A percentile compares a stretch with the other conserved stretches of the same genome.
Evolutionary conservation across 129 eudicot genomes (phyloP).

Genomic region (Centella asiatica): DNA sequence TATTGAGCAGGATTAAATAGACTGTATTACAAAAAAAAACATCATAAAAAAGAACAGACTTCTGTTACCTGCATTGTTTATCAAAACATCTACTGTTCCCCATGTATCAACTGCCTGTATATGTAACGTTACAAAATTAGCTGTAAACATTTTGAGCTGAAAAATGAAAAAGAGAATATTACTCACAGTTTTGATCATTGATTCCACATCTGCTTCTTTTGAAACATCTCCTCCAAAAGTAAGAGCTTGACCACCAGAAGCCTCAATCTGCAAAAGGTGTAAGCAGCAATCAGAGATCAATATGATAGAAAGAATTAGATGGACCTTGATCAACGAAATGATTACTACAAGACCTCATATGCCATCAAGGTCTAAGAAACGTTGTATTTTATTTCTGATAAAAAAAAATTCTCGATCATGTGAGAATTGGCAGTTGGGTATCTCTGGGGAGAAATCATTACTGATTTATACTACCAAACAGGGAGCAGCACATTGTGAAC

Average conservation of each 20-base stretch:
- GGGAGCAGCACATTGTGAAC: neutral
- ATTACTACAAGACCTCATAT: no score
- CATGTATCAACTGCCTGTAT: conserved; percentile 64
- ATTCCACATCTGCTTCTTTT: conserved; percentile 52
- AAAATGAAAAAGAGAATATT: neutral
- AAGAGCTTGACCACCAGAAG: conserved; percentile 50
- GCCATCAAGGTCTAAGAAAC: no score
- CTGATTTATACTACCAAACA: neutral
- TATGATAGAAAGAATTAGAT: neutral
- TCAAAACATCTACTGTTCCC: conserved; percentile 63
- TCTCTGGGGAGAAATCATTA: no score
- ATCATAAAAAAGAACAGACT: neutral
- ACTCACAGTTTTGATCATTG: conserved; percentile 67
- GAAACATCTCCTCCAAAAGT: conserved; percentile 59
- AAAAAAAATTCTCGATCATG: no score
- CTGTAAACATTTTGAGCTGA: neutral
- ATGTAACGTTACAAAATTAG: conserved; percentile 1
- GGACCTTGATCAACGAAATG: neutral
- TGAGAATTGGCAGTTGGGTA: no score
- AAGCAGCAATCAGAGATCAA: neutral
- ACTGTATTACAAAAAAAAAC: neutral
- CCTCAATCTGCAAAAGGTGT: conserved; percentile 40
- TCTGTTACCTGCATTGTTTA: conserved; percentile 57
- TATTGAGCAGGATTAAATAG: neutral
- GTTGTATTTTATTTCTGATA: no score